Conservation (phyloP, 106 monocot species). For the Triglochin maritima region DNA sequence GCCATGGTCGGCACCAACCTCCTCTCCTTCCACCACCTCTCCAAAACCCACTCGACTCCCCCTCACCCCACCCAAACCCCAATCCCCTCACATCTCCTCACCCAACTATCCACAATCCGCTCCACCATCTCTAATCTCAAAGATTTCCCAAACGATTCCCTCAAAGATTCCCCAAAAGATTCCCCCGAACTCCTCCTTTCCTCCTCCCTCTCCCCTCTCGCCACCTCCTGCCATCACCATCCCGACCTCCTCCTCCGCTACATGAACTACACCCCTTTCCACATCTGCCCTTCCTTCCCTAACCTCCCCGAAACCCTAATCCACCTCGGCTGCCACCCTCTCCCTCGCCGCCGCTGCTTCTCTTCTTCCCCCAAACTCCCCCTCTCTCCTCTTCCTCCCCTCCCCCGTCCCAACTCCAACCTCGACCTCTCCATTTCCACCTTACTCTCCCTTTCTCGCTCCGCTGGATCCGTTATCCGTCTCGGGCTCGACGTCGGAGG, state of each 20-base stretch:
- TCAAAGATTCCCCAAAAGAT: background rate
- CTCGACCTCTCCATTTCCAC: constrained; percentile 37
- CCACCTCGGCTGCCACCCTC: constrained; percentile 98
- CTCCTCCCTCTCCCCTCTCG: constrained; percentile 62
- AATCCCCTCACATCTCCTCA: constrained; percentile 36
- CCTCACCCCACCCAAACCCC: background rate
- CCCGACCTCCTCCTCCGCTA: constrained; percentile 85
- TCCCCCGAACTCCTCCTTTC: constrained; percentile 48
- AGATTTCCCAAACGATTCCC: constrained; percentile 12
- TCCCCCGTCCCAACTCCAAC: constrained; percentile 32
- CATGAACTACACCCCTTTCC: constrained; percentile 93
- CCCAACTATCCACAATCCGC: constrained; percentile 42
- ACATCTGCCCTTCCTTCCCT: constrained; percentile 49
- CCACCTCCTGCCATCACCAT: constrained; percentile 80
- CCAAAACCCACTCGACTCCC: constrained; percentile 29
- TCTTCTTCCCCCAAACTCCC: constrained; percentile 43
- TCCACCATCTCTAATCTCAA: constrained; percentile 43
- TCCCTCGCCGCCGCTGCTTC: constrained; percentile 97
- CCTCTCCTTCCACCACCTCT: constrained; percentile 47
- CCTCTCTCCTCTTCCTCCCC: background rate
- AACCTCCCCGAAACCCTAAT: constrained; percentile 62
- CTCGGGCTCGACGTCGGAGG: constrained; percentile 72
- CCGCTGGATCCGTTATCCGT: constrained; percentile 10
- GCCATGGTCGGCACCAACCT: constrained; percentile 31
- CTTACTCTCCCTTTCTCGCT: too few species aligned